Evolutionary conservation across 2,329 filamentous ascomycete species (phyloP).

Genomic region (Aspergillus vadensis): DNA sequence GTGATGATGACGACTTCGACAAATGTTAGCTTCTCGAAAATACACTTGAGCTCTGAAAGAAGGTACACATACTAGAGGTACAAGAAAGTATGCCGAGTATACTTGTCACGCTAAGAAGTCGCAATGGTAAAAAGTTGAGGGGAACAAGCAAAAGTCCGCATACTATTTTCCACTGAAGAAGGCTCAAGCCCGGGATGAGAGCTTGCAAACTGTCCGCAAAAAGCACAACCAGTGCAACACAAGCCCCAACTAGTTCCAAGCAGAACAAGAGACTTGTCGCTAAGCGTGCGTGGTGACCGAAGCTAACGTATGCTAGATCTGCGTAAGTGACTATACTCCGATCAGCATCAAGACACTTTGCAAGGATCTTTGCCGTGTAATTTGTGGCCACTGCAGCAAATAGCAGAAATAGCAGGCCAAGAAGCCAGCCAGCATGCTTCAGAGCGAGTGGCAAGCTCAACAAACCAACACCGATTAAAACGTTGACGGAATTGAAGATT

Average conservation of each 20-base stretch:
- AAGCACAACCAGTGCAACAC: slow-evolving; percentile 86
- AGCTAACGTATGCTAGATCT: slow-evolving; percentile 87
- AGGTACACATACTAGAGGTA: slow-evolving; percentile 72
- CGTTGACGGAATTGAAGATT: slow-evolving; percentile 94
- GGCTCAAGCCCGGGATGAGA: slow-evolving; percentile 69
- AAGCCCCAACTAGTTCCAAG: slow-evolving; percentile 81
- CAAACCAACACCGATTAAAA: slow-evolving; percentile 85
- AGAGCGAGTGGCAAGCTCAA: slow-evolving; percentile 86
- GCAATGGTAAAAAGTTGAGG: slow-evolving; percentile 80
- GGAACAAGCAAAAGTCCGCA: slow-evolving; percentile 78
- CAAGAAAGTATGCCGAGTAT: slow-evolving; percentile 90
- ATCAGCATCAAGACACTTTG: slow-evolving; percentile 86
- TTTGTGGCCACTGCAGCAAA: slow-evolving; percentile 74
- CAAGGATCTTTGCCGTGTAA: slow-evolving; percentile 83
- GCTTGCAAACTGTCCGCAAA: slow-evolving; percentile 87
- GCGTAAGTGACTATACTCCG: slow-evolving; percentile 88
- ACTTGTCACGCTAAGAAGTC: slow-evolving; percentile 84
- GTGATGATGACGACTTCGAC: slow-evolving; percentile 76
- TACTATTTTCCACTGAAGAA: slow-evolving; percentile 79
- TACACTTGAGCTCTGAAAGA: slow-evolving; percentile 7
- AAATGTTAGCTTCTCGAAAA: slow-evolving; percentile 29
- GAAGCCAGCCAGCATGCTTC: slow-evolving; percentile 84
- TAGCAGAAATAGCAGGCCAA: slow-evolving; percentile 73
- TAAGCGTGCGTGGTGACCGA: slow-evolving; percentile 77
- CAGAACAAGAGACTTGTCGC: slow-evolving; percentile 84